A percentile compares a stretch with the other conserved stretches of the same genome.
Evolutionary conservation across 1,284 basidiomycete genomes (phyloP).

Genomic region (Anthracocystis setariae): DNA sequence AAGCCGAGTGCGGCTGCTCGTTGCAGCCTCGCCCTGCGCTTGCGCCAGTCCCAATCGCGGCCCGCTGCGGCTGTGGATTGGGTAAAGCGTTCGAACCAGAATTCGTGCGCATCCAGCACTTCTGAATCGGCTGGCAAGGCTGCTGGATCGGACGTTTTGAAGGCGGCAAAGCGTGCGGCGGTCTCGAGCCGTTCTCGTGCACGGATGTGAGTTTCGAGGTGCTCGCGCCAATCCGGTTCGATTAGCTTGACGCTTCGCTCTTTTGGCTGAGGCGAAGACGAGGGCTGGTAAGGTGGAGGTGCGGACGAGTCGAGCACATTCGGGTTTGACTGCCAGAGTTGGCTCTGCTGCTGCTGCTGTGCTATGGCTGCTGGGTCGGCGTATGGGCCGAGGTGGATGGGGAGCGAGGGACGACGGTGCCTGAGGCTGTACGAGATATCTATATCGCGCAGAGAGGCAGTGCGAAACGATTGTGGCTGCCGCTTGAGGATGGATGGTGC

Average conservation of each 20-base stretch:
- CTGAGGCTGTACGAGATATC: slow-evolving; percentile 34
- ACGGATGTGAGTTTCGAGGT: slow-evolving; percentile 51
- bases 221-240: slow-evolving; percentile 63
- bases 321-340: slow-evolving; percentile 2
- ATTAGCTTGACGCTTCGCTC: slow-evolving; percentile 40
- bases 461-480: slow-evolving; percentile 48
- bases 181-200: slow-evolving; percentile 59
- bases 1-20: slow-evolving; percentile 34
- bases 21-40: slow-evolving; percentile 36
- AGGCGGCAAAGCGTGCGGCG: slow-evolving; percentile 27
- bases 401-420: slow-evolving; percentile 18
- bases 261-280: slow-evolving; percentile 8
- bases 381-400: slow-evolving; percentile 1
- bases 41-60: slow-evolving; percentile 64
- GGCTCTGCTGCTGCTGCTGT: slow-evolving; percentile 8
- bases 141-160: neutral
- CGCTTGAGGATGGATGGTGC: slow-evolving; percentile 57
- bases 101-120: slow-evolving; percentile 39
- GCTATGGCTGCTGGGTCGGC: slow-evolving; percentile 2
- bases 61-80: slow-evolving; percentile 63
- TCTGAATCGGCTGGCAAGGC: neutral
- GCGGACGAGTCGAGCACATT: slow-evolving; percentile 5
- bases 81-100: slow-evolving; percentile 65
- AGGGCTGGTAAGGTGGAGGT: slow-evolving; percentile 27
- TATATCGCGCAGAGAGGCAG: slow-evolving; percentile 31